phyloP scores from a whole-genome alignment of 352 stramenopile genomes.

The Globisporangium cederbergense region DNA sequence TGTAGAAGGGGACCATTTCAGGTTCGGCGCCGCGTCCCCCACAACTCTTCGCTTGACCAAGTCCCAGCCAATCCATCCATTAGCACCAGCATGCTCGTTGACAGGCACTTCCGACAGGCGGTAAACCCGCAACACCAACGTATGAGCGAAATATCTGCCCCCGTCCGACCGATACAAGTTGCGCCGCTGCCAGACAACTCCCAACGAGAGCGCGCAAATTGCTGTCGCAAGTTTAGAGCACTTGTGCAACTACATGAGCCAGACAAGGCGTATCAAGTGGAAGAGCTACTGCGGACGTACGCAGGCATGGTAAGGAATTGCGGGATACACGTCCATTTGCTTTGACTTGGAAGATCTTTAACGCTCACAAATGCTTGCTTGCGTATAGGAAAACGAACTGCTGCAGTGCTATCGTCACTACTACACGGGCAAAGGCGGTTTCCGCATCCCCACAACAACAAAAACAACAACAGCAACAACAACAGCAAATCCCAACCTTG shows the following conservation, averaged over 20 bases:
- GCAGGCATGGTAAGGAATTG: conserved; percentile 30
- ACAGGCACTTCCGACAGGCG: not conserved
- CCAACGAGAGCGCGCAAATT: conserved; percentile 13
- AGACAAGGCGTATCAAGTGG: conserved; percentile 26
- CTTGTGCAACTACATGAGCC: conserved; percentile 52
- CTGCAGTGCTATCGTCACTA: conserved; percentile 66
- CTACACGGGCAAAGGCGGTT: conserved; percentile 44
- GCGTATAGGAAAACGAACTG: conserved; percentile 44
- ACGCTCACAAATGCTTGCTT: not conserved
- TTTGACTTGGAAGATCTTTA: not conserved
- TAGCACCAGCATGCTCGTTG: not conserved
- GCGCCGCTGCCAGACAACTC: not conserved
- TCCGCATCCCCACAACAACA: conserved; percentile 27
- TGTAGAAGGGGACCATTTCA: not conserved
- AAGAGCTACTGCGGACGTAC: conserved; percentile 45
- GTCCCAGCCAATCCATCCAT: not conserved
- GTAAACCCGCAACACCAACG: not conserved
- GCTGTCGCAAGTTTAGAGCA: conserved; percentile 29
- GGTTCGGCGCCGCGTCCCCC: not conserved
- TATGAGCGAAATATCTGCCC: conserved; percentile 4
- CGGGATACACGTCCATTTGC: not conserved
- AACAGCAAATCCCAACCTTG: not conserved
- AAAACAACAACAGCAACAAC: conserved; percentile 14
- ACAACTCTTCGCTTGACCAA: not conserved
- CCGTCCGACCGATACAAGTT: not conserved